phyloP scores from a whole-genome alignment of 2,329 filamentous ascomycete species.

The Fusarium verrucosum region DNA sequence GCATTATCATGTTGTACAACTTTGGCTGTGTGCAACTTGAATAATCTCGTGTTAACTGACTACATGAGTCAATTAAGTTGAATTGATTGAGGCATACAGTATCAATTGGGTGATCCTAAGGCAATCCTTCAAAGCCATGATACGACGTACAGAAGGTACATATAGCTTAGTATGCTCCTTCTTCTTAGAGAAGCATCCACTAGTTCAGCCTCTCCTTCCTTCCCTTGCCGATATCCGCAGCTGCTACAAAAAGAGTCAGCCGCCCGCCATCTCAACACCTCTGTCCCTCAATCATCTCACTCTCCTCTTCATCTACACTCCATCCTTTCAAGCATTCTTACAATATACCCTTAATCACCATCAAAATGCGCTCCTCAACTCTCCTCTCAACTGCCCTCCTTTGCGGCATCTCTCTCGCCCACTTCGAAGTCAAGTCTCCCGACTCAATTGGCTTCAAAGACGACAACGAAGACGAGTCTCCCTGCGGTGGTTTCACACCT shows the following conservation, averaged over 20 bases:
- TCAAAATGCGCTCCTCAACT: slow-evolving; percentile 49
- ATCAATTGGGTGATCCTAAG: not conserved
- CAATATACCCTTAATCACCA: not conserved
- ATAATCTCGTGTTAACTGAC: not conserved
- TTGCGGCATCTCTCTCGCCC: slow-evolving; percentile 56
- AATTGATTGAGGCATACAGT: not conserved
- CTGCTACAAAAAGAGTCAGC: slow-evolving; percentile 37
- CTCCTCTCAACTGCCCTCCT: slow-evolving; percentile 53
- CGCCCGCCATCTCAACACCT: slow-evolving; percentile 10
- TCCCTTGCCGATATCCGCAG: slow-evolving; percentile 26
- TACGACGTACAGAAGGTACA: not conserved
- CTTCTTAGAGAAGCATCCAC: not conserved
- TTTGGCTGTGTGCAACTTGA: not conserved
- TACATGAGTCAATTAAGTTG: not conserved
- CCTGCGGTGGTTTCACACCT: slow-evolving; percentile 65
- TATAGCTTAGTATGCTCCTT: not conserved
- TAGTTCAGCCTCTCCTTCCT: slow-evolving; percentile 16
- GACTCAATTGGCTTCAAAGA: slow-evolving; percentile 58
- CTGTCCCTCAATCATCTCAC: not conserved
- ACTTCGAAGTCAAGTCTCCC: slow-evolving; percentile 64
- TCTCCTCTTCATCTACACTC: not conserved
- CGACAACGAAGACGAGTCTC: slow-evolving; percentile 55
- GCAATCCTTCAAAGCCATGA: not conserved
- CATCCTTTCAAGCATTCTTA: not conserved
- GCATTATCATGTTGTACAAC: not conserved